Base-by-base conservation (phyloP, 495 filamentous ascomycete genomes). In the Aspergillus carlsbadensis region DNA sequence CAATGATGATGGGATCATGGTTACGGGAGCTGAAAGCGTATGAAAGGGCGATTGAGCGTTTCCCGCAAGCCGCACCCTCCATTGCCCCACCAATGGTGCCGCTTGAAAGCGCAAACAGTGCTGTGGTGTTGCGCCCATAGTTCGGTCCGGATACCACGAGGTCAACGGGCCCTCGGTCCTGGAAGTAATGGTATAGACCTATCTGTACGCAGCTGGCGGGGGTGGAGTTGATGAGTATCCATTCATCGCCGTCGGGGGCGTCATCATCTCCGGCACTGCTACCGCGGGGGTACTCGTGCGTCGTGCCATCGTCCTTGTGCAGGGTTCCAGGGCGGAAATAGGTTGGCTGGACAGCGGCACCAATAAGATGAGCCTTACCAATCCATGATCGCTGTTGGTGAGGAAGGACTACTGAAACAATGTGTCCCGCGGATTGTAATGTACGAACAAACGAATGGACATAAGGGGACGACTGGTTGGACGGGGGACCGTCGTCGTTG, bases 401-500 rank as follows among this genome's bases (percentile, higher is more conserved):
- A 0, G 94, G 94, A 3, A 98, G 83, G 55, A 94, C 83, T 39
- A 98, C 92, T 2, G 89, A 93, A 56, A 98, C 91, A 35, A 78
- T 81, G 70, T 95, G 92, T 10, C 92, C 90, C 15, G 84, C 83
- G 29, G 73, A 63, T 71, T 94, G 89, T 35, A 98, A 86, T 20
- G 85, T 81, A 34, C 83, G 76, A 13, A 97, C 84, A 63, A 96
- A 85, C 33, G 88, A 86, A 75, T 95, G 91, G 58, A 97, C 82
- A 65, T 98, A 98, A 4, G 94, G 94, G 2, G 92, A 96, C 31
- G 92, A 93, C 66, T 91, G 83, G 48, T 88, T 83, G 29, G 89
- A 95, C 60, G 94, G 94, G 37, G 94, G 94, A 17, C 94, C 94
- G 78, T 98, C 94, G 75, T 98, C 94, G 80, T 98, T 98, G 21